These are phyloP conservation scores for Barnettozyma sucrosica DNA, from an alignment of 805 yeast genomes.

Conservation along the genomic window DNA sequence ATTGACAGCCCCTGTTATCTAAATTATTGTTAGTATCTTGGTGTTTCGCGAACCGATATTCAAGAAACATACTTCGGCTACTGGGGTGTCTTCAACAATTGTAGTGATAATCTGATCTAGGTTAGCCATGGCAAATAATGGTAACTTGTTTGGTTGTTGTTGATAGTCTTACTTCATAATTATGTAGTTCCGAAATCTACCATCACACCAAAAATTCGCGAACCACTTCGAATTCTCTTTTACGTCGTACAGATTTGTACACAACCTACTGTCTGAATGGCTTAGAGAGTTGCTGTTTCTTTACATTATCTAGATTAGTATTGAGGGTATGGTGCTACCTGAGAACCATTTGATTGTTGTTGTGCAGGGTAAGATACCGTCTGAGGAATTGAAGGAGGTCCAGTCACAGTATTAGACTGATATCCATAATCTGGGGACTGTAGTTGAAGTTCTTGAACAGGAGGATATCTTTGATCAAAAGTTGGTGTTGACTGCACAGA, in stretches of 20 bases:
- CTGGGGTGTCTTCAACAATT: conserved; percentile 47
- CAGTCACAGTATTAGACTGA: not conserved
- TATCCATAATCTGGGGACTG: not conserved
- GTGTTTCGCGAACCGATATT: too few relatives aligned
- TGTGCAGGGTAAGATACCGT: conserved; percentile 1
- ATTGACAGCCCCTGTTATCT: conserved; percentile 28
- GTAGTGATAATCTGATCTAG: conserved; percentile 15
- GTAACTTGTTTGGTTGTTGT: not conserved
- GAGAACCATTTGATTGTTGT: not conserved
- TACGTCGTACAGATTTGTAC: too few relatives aligned
- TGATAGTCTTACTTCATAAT: not conserved
- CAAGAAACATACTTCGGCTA: conserved; percentile 40
- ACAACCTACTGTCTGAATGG: not conserved
- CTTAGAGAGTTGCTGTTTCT: not conserved
- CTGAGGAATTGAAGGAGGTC: conserved; percentile 9
- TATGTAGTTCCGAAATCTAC: not conserved
- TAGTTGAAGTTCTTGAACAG: not conserved
- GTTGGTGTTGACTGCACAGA: conserved; percentile 7
- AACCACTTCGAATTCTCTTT: too few relatives aligned
- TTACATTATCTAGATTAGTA: not conserved
- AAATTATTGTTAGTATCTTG: not conserved
- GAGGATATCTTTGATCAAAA: conserved; percentile 5
- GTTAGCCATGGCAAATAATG: conserved; percentile 7
- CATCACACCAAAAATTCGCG: not conserved
- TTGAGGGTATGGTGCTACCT: not conserved